Evolutionary conservation across 2,329 filamentous ascomycete species (phyloP).

Genomic region (Cryphonectria naterciae): DNA sequence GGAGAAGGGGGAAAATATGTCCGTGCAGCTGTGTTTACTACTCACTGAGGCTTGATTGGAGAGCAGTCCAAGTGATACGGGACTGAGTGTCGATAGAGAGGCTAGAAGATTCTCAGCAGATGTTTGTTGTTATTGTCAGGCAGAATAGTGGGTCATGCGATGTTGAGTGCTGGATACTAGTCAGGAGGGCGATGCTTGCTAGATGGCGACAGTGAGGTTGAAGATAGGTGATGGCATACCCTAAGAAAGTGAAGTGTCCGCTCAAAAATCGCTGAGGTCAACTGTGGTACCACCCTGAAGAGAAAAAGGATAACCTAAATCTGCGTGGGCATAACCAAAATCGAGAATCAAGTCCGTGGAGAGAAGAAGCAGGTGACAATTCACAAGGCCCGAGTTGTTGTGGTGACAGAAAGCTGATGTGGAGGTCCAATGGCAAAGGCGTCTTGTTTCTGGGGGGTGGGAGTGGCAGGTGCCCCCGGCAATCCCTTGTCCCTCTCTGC

Average conservation of each 20-base stretch:
- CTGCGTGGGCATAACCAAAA: constrained; percentile 28
- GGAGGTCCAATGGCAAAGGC: neutral
- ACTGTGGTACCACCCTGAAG: constrained; percentile 19
- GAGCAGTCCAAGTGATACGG: neutral
- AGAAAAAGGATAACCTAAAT: constrained; percentile 29
- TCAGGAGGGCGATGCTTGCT: too few species aligned
- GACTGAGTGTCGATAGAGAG: neutral
- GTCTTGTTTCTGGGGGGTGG: neutral
- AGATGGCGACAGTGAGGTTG: neutral
- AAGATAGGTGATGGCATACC: constrained; percentile 12
- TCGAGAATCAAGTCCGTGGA: constrained; percentile 11
- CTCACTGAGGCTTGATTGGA: constrained; percentile 3
- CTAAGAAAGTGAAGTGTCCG: constrained; percentile 23
- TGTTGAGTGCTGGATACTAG: neutral
- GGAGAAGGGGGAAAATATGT: neutral
- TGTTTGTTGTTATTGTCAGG: neutral
- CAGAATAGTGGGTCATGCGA: neutral
- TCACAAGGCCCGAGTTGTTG: neutral
- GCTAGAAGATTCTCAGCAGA: neutral
- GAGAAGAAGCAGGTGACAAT: constrained; percentile 4
- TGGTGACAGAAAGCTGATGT: neutral
- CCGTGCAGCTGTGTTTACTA: neutral
- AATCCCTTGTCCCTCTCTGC: neutral
- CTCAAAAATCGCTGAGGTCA: constrained; percentile 26
- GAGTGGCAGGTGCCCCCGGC: neutral